Conservation (phyloP, 768 basidiomycete genomes). For the Mycena belliarum region DNA sequence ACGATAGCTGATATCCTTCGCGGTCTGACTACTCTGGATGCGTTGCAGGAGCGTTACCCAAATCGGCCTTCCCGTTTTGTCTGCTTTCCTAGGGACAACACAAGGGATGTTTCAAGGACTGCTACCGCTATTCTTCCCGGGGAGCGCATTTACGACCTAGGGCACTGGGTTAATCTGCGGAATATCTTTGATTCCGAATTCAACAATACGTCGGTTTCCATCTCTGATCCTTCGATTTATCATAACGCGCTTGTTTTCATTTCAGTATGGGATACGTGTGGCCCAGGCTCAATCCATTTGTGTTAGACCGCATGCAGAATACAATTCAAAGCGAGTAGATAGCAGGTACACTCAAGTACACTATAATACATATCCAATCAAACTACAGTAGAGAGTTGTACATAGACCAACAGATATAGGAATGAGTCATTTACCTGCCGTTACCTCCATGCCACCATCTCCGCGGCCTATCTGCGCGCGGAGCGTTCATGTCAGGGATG, state of each 20-base stretch:
- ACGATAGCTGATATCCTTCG: constrained; percentile 29
- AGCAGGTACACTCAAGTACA: constrained; percentile 9
- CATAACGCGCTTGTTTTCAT: background rate
- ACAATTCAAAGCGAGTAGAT: background rate
- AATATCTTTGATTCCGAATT: constrained; percentile 13
- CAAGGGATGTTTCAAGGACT: background rate
- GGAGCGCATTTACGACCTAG: constrained; percentile 42
- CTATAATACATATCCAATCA: background rate
- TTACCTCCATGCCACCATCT: constrained; percentile 10
- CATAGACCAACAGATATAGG: background rate
- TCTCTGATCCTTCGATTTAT: background rate
- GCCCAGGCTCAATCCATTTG: constrained; percentile 39
- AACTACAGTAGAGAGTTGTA: constrained; percentile 6
- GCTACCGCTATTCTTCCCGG: constrained; percentile 25
- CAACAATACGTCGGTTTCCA: constrained; percentile 6
- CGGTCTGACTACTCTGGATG: constrained; percentile 40
- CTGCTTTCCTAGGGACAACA: constrained; percentile 25
- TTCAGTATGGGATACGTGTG: constrained; percentile 31
- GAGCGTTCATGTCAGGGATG: constrained; percentile 15
- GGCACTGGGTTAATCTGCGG: constrained; percentile 31
- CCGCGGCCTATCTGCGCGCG: constrained; percentile 6
- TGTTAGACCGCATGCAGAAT: constrained; percentile 31
- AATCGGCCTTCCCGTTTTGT: constrained; percentile 20
- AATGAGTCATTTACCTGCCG: background rate
- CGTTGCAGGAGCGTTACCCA: constrained; percentile 11